Conservation (phyloP, 768 basidiomycete species). For the Kwoniella dendrophila region DNA sequence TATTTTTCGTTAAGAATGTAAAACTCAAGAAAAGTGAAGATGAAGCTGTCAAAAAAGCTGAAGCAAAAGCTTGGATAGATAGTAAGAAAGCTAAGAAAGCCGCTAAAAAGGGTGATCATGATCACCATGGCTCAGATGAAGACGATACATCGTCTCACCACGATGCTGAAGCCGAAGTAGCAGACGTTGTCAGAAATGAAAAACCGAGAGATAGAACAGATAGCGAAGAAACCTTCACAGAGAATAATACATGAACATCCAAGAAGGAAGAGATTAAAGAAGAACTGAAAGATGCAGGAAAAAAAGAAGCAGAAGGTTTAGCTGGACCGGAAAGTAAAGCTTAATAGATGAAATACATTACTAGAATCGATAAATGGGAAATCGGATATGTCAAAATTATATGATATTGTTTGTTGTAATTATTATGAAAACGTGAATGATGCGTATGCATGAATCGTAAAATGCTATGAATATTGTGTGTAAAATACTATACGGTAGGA, state of each 20-base stretch:
- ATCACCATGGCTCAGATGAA: constrained; percentile 5
- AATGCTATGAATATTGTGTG: not conserved
- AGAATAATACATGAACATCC: not conserved
- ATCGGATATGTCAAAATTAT: not conserved
- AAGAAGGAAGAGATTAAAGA: constrained; percentile 10
- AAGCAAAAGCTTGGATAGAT: constrained; percentile 55
- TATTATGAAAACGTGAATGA: not conserved
- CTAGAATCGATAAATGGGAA: no score
- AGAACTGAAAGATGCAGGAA: constrained; percentile 25
- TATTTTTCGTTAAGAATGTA: constrained; percentile 67
- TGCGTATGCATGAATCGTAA: constrained; percentile 1
- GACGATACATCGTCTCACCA: not conserved
- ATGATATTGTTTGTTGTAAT: not conserved
- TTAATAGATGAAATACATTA: not conserved
- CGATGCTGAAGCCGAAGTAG: not conserved
- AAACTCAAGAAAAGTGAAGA: constrained; percentile 67
- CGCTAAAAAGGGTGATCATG: constrained; percentile 10
- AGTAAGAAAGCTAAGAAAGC: constrained; percentile 41
- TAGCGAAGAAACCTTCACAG: constrained; percentile 21
- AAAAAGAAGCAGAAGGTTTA: constrained; percentile 14
- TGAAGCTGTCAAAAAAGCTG: constrained; percentile 57
- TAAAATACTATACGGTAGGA: no score
- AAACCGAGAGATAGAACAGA: constrained; percentile 10
- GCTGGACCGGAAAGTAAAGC: constrained; percentile 1
- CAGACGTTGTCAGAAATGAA: not conserved